These are phyloP conservation scores for Malassezia sympodialis DNA, from an alignment of 1,284 basidiomycete species.

Conservation along the genomic window DNA sequence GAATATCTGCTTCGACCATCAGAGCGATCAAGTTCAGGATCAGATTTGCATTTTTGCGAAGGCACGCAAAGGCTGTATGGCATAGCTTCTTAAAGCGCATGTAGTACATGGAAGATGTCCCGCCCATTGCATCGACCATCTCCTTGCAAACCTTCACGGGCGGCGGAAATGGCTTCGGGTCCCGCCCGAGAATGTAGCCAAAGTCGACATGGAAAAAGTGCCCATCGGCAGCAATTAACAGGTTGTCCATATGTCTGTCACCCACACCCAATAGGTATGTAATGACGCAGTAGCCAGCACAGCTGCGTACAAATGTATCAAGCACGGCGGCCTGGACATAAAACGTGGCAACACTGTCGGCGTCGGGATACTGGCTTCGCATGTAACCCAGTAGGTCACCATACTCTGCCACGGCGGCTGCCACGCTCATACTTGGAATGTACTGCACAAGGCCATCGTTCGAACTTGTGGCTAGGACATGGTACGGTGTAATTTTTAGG, in stretches of 20 bases:
- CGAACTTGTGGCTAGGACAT: conserved; percentile 83
- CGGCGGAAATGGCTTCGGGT: conserved; percentile 95
- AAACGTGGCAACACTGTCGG: conserved; percentile 79
- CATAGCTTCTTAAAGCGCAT: conserved; percentile 88
- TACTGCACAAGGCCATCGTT: conserved; percentile 93
- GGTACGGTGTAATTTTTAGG: conserved; percentile 80
- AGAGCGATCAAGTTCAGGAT: conserved; percentile 90
- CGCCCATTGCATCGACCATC: conserved; percentile 99
- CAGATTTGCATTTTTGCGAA: conserved; percentile 87
- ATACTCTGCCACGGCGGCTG: conserved; percentile 66
- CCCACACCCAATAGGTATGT: conserved; percentile 95
- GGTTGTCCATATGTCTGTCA: conserved; percentile 91
- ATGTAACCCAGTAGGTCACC: conserved; percentile 85
- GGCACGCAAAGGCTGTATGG: conserved; percentile 87
- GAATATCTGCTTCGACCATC: conserved; percentile 97
- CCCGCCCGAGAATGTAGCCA: conserved; percentile 92
- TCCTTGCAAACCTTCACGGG: conserved; percentile 98
- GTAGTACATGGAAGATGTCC: conserved; percentile 63
- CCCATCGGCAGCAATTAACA: conserved; percentile 84
- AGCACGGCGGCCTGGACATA: conserved; percentile 83
- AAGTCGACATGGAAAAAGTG: conserved; percentile 71
- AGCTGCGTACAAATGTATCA: conserved; percentile 92
- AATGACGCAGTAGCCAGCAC: conserved; percentile 95
- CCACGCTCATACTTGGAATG: conserved; percentile 87
- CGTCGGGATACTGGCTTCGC: conserved; percentile 73